phyloP scores from a whole-genome alignment of 2,329 filamentous ascomycete genomes.

The Chrysoporthe deuterocubensis region DNA sequence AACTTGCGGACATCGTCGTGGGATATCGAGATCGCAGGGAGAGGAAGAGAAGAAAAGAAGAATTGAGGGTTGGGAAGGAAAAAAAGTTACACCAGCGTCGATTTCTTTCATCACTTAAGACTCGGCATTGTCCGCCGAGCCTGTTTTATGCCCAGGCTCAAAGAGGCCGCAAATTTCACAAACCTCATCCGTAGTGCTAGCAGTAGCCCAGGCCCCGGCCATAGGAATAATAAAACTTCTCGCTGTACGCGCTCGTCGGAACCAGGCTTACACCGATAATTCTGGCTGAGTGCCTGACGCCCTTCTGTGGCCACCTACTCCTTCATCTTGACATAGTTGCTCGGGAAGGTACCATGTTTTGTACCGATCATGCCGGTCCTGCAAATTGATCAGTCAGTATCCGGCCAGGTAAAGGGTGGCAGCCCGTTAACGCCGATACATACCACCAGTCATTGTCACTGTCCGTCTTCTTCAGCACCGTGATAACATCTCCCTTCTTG shows the following conservation, averaged over 20 bases:
- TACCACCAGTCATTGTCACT: constrained; percentile 95
- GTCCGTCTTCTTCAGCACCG: constrained; percentile 90
- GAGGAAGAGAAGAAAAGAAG: not conserved
- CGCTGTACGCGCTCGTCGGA: not conserved
- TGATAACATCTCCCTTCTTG: constrained; percentile 97
- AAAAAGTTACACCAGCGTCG: not conserved
- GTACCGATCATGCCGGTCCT: constrained; percentile 89
- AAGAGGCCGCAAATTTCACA: not conserved
- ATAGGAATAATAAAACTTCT: not conserved
- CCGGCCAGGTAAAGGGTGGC: not conserved
- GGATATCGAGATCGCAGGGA: constrained; percentile 6
- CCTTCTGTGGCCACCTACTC: constrained; percentile 40
- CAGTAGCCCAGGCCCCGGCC: not conserved
- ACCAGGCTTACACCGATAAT: too few relatives aligned
- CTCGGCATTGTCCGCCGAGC: not conserved
- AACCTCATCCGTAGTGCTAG: not conserved
- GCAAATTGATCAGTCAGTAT: constrained; percentile 24
- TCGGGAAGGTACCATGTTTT: constrained; percentile 90
- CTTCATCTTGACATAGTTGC: constrained; percentile 74
- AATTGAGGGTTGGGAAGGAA: not conserved
- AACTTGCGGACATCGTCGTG: constrained; percentile 13
- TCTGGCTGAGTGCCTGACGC: not conserved
- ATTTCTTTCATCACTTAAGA: not conserved
- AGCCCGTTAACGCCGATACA: constrained; percentile 39
- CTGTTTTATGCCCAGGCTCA: not conserved